A percentile compares a stretch with the other conserved stretches of the same genome.
These are phyloP conservation scores for Vitis labrusca DNA, from an alignment of 164 flowering plant genomes.

Conservation along the genomic window DNA sequence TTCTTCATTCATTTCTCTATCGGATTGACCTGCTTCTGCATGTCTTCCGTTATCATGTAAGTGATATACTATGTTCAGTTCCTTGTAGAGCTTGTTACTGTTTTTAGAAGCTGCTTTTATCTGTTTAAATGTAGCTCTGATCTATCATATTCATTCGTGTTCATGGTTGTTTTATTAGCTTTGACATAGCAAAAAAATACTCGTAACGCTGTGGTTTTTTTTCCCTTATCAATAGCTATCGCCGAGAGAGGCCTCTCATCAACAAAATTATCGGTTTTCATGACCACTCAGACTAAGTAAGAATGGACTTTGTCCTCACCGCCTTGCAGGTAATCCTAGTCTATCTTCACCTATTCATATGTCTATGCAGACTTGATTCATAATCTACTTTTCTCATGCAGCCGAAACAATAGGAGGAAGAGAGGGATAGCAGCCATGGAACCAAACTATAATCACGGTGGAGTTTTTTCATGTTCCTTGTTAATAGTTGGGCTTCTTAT, in stretches of 20 bases:
- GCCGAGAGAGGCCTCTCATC: constrained; percentile 64
- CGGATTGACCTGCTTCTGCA: constrained; percentile 64
- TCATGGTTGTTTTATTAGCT: neutral
- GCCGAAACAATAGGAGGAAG: too few relatives aligned
- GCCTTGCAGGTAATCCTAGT: too few relatives aligned
- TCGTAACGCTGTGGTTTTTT: neutral
- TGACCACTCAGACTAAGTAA: constrained; percentile 54
- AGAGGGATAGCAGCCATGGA: too few relatives aligned
- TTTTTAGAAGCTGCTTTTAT: neutral
- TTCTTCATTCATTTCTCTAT: constrained; percentile 62
- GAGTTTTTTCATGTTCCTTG: too few relatives aligned
- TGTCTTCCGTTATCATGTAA: constrained; percentile 70
- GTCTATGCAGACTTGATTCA: too few relatives aligned
- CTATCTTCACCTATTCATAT: too few relatives aligned
- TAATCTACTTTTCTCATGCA: too few relatives aligned
- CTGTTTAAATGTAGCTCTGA: too few relatives aligned
- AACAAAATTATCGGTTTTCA: constrained; percentile 60
- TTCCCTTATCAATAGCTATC: constrained; percentile 40
- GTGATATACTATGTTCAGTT: constrained; percentile 7
- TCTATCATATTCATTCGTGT: neutral
- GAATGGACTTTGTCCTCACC: too few relatives aligned
- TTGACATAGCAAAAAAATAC: neutral
- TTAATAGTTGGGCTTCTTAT: too few relatives aligned
- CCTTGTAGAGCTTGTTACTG: too few relatives aligned
- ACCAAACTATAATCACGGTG: too few relatives aligned